A percentile compares a stretch with the other conserved stretches of the same genome.
Conservation (phyloP, 805 yeast genomes). For the Barnettozyma sucrosica region DNA sequence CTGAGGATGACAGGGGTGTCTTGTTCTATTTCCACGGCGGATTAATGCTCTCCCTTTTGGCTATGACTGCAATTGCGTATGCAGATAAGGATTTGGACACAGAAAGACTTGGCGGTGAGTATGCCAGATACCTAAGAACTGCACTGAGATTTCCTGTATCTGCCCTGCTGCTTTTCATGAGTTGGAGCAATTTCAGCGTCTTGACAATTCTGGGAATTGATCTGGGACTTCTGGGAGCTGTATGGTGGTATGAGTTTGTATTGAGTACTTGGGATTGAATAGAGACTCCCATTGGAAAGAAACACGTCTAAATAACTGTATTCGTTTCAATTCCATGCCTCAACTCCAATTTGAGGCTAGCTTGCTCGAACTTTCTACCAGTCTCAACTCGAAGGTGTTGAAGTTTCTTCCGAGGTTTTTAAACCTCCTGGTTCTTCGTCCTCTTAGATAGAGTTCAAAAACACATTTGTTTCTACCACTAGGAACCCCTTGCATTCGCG, state of each 20-base stretch:
- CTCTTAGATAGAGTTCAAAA: too few relatives aligned
- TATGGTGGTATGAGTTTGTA: conserved; percentile 3
- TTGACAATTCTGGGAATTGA: background rate
- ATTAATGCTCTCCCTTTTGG: conserved; percentile 37
- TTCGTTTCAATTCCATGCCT: too few relatives aligned
- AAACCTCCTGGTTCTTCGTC: too few relatives aligned
- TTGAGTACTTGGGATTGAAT: background rate
- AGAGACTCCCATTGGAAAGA: too few relatives aligned
- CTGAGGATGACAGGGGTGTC: conserved; percentile 33
- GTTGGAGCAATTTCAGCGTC: background rate
- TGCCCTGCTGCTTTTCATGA: background rate
- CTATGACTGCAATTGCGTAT: conserved; percentile 36
- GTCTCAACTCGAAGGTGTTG: too few relatives aligned
- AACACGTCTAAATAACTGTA: too few relatives aligned
- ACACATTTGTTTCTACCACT: too few relatives aligned
- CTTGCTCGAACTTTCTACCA: too few relatives aligned
- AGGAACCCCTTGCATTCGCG: too few relatives aligned
- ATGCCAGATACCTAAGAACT: conserved; percentile 1
- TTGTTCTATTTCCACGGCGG: conserved; percentile 51
- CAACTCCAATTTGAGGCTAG: too few relatives aligned
- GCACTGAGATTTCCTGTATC: background rate
- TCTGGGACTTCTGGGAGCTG: background rate
- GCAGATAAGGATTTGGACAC: conserved; percentile 40
- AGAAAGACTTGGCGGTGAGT: background rate
- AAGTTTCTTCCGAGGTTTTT: too few relatives aligned